Evolutionary conservation across 257 asterid genomes (phyloP).

Genomic region (Primulina eburnea): DNA sequence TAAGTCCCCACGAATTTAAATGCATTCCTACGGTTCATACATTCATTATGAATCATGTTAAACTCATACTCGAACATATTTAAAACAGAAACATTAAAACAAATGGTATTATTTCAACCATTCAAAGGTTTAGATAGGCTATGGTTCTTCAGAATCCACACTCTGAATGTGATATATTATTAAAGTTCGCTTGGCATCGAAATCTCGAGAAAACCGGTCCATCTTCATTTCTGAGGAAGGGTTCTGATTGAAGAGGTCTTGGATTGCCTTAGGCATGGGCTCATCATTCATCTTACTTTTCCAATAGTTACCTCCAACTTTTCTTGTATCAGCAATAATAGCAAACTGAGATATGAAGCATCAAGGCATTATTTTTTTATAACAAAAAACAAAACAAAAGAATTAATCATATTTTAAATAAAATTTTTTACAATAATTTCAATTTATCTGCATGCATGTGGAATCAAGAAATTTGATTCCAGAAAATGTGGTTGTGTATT

Average conservation of each 20-base stretch:
- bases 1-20: neutral
- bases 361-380: neutral
- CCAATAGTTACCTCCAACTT: slow-evolving; percentile 58
- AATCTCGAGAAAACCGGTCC: slow-evolving; percentile 39
- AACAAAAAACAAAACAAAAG: neutral
- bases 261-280: slow-evolving; percentile 61
- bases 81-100: neutral
- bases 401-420: neutral
- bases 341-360: slow-evolving; percentile 26
- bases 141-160: slow-evolving; percentile 18
- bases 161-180: slow-evolving; percentile 55
- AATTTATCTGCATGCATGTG: neutral
- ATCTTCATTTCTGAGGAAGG: neutral
- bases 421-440: neutral
- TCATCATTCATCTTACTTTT: slow-evolving; percentile 49
- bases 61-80: neutral
- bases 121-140: slow-evolving; percentile 3
- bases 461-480: neutral
- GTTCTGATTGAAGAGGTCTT: slow-evolving; percentile 32
- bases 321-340: slow-evolving; percentile 34
- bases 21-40: neutral
- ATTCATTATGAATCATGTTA: neutral
- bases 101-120: slow-evolving; percentile 4
- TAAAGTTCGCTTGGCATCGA: slow-evolving; percentile 42
- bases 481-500: neutral